Evolutionary conservation across 2,329 filamentous ascomycete species (phyloP).

Genomic region (Hymenotorrendiella dingleyae): DNA sequence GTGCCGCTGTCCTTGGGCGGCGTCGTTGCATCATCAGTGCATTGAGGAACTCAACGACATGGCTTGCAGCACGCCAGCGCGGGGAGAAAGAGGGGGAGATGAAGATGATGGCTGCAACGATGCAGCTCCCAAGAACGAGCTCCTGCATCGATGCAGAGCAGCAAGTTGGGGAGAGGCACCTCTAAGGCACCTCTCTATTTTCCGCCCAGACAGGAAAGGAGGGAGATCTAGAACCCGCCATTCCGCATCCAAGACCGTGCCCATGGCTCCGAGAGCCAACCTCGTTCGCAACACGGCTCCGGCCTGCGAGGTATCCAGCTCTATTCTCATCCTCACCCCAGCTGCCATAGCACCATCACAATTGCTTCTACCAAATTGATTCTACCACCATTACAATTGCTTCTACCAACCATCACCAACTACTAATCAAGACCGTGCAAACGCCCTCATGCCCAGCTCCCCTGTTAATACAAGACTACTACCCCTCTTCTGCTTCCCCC

Average conservation of each 20-base stretch:
- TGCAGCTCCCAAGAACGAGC: neutral
- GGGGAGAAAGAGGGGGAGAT: neutral
- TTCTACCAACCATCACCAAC: too few relatives aligned
- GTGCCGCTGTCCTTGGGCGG: neutral
- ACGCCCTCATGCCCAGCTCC: too few relatives aligned
- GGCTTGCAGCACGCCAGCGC: constrained; percentile 1
- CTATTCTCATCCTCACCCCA: too few relatives aligned
- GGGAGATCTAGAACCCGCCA: neutral
- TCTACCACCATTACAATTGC: too few relatives aligned
- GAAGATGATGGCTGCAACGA: neutral
- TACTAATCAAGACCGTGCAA: too few relatives aligned
- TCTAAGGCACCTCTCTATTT: neutral
- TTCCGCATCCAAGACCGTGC: neutral
- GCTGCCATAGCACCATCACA: too few relatives aligned
- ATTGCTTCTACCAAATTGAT: too few relatives aligned
- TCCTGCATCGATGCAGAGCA: neutral
- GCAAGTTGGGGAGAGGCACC: neutral
- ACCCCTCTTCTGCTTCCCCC: too few relatives aligned
- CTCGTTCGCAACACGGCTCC: neutral
- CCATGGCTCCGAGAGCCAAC: neutral
- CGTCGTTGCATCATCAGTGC: constrained; percentile 2
- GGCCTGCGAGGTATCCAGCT: too few relatives aligned
- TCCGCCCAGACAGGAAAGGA: neutral
- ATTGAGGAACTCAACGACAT: constrained; percentile 1
- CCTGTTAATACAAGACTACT: too few relatives aligned